phyloP scores from a whole-genome alignment of 2,329 filamentous ascomycete species.

The Exserohilum turcica region DNA sequence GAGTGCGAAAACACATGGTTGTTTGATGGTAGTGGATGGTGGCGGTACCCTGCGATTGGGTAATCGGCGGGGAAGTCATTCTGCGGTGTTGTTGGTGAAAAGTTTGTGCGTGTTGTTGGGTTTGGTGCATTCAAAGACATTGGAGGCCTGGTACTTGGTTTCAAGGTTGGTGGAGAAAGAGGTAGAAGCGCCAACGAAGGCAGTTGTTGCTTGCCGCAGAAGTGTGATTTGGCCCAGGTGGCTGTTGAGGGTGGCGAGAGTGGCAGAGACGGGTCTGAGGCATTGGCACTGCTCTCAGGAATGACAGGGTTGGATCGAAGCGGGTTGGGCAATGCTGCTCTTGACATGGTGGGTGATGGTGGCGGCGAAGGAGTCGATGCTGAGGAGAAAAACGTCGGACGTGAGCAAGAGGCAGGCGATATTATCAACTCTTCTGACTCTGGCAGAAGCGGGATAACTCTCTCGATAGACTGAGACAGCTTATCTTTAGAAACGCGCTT shows the following conservation, averaged over 20 bases:
- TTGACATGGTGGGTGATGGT: slow-evolving; percentile 31
- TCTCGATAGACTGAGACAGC: slow-evolving; percentile 30
- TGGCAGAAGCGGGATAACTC: slow-evolving; percentile 17
- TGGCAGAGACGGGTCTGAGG: slow-evolving; percentile 28
- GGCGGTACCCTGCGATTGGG: slow-evolving; percentile 20
- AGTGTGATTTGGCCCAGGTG: slow-evolving; percentile 14
- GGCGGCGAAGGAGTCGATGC: slow-evolving; percentile 44
- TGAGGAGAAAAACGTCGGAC: slow-evolving; percentile 43
- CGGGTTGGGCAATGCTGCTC: slow-evolving; percentile 30
- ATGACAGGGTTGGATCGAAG: slow-evolving; percentile 31
- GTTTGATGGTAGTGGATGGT: neutral
- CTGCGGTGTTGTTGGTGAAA: slow-evolving; percentile 24
- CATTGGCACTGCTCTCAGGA: slow-evolving; percentile 18
- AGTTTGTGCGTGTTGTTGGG: slow-evolving; percentile 39
- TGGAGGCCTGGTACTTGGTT: slow-evolving; percentile 42
- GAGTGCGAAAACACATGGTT: slow-evolving; percentile 22
- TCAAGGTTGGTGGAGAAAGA: slow-evolving; percentile 41
- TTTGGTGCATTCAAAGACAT: slow-evolving; percentile 40
- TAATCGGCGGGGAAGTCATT: slow-evolving; percentile 21
- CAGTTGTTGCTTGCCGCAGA: slow-evolving; percentile 27
- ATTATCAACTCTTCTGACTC: slow-evolving; percentile 14
- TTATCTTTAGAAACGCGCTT: slow-evolving; percentile 13
- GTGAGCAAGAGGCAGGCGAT: slow-evolving; percentile 20
- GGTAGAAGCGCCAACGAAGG: slow-evolving; percentile 38
- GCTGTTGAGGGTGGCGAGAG: slow-evolving; percentile 33